Evolutionary conservation across 2,329 filamentous ascomycete genomes (phyloP), one percentile per base, ranked within the genome.

Genomic region (Zymoseptoria crescenta): DNA sequence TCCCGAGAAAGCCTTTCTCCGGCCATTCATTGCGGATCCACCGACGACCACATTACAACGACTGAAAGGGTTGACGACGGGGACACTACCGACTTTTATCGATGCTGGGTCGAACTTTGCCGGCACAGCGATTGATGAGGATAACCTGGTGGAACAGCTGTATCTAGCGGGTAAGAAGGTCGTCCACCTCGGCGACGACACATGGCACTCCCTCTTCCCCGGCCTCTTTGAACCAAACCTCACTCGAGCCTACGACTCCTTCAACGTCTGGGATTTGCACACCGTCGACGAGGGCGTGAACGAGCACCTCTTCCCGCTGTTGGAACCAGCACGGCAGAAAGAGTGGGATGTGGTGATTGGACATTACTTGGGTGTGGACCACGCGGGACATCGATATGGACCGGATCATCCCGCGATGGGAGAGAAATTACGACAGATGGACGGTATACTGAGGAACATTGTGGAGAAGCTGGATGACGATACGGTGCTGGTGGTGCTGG

Each of bases 261-360:
- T 99, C 77, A 96, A 97, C 70, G 94, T 97, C 6, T 96, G 91
- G 91, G 94, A 99, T 73, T 75, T 99, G 68, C 91, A 97, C 73
- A 97, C 94, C 0, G 89, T 99, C 2, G 94, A 99, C 71, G 93
- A 96, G 69, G 94, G 94, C 0, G 94, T 99, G 24, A 88, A 87
- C 10, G 88, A 96, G 66, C 89, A 97, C 74, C 85, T 99, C 6
- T 88, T 94, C 62, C 94, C 94, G 1, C 80, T 97, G 2, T 75
- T 99, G 63, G 80, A 86, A 54, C 74, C 83, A 0, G 79, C 82
- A 54, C 85, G 85, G 70, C 80, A 81, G 55, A 81, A 77, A 4
- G 82, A 88, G 58, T 99, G 94, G 94, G 93, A 99, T 75, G 79
- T 99, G n/a, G 82, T 96, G 41, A 88, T 99, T 72, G 94, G 89